These are phyloP conservation scores for Penicillium palitans DNA, from an alignment of 2,329 filamentous ascomycete species.

Conservation along the genomic window DNA sequence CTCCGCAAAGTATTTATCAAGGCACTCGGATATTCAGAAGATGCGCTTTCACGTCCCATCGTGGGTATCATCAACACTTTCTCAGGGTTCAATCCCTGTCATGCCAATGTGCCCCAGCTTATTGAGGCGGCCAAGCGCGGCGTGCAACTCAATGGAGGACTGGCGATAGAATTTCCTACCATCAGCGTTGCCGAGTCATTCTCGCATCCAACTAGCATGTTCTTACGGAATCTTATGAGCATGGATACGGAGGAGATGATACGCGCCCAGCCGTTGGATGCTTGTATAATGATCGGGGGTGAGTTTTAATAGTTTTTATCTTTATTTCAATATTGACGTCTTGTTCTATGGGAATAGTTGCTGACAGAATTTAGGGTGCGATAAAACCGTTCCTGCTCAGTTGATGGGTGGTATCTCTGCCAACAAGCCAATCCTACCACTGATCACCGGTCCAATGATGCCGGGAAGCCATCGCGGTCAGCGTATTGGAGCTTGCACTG, in stretches of 20 bases:
- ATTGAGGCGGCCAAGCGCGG: constrained; percentile 70
- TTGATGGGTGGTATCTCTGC: constrained; percentile 74
- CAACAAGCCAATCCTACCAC: constrained; percentile 68
- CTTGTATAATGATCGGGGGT: constrained; percentile 67
- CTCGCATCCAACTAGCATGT: constrained; percentile 72
- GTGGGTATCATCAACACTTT: constrained; percentile 74
- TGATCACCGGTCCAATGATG: constrained; percentile 75
- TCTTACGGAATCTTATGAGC: constrained; percentile 70
- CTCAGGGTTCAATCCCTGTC: constrained; percentile 72
- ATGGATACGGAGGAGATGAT: constrained; percentile 83
- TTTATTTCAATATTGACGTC: neutral
- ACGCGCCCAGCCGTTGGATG: constrained; percentile 68
- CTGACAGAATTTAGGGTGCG: constrained; percentile 56
- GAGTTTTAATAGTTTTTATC: constrained; percentile 16
- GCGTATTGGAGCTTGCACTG: constrained; percentile 71
- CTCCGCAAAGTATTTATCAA: constrained; percentile 77
- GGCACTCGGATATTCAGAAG: constrained; percentile 70
- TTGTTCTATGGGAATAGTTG: neutral
- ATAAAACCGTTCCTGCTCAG: constrained; percentile 73
- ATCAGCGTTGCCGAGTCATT: constrained; percentile 72
- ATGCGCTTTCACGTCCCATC: constrained; percentile 68
- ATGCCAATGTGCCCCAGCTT: constrained; percentile 70
- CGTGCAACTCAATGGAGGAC: constrained; percentile 64
- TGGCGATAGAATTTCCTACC: constrained; percentile 72
- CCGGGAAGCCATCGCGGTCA: constrained; percentile 65